Evolutionary conservation across 345 rosid species (phyloP).

Genomic region (Citrus inodora): DNA sequence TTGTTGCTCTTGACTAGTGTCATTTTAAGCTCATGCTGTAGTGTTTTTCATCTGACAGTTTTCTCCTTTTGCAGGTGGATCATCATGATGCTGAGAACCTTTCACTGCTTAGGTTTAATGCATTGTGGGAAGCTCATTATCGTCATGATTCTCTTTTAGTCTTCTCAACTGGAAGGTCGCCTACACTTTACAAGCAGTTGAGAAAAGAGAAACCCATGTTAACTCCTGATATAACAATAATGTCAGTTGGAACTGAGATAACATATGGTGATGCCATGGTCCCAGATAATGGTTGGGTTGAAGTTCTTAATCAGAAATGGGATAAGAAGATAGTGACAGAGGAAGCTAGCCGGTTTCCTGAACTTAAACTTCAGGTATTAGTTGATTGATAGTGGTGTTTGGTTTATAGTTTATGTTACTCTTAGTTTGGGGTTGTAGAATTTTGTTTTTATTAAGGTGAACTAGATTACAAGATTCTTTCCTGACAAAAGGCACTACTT

Average conservation of each 20-base stretch:
- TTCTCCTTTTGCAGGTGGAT: constrained; percentile 62
- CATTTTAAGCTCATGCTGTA: background rate
- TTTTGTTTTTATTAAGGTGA: background rate
- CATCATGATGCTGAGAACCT: constrained; percentile 87
- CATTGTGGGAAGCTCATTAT: constrained; percentile 77
- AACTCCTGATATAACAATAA: constrained; percentile 90
- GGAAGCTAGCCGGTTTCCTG: constrained; percentile 77
- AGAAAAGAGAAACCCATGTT: constrained; percentile 87
- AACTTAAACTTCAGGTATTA: constrained; percentile 85
- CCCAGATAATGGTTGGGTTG: constrained; percentile 94
- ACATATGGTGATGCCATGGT: constrained; percentile 82
- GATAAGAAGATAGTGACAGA: constrained; percentile 62
- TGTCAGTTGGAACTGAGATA: constrained; percentile 99
- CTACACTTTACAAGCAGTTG: constrained; percentile 64
- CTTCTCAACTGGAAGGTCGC: constrained; percentile 95
- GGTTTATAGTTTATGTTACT: background rate
- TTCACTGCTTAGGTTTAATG: constrained; percentile 79
- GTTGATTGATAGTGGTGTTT: background rate
- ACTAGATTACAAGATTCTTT: background rate
- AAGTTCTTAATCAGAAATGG: constrained; percentile 80
- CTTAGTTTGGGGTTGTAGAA: background rate
- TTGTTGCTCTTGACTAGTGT: constrained; percentile 18
- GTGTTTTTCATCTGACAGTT: constrained; percentile 1
- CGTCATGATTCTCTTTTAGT: constrained; percentile 85
- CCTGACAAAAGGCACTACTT: background rate